phyloP scores from a whole-genome alignment of 768 basidiomycete genomes.

The Kwoniella sp. region DNA sequence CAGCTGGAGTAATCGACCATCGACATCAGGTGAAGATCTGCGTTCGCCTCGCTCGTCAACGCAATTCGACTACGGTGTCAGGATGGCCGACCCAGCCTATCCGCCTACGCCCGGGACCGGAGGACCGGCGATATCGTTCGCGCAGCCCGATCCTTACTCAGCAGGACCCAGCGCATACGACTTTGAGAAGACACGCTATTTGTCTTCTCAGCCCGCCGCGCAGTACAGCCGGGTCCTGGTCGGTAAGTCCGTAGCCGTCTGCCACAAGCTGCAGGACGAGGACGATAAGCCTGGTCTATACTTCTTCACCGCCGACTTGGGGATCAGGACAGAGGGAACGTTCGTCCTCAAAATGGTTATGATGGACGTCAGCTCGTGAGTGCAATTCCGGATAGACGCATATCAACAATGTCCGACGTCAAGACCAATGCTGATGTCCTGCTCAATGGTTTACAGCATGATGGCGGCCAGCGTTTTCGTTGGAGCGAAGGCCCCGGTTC shows the following conservation, averaged over 20 bases:
- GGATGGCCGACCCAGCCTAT: slow-evolving; percentile 9
- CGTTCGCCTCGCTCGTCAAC: slow-evolving; percentile 9
- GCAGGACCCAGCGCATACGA: slow-evolving; percentile 5
- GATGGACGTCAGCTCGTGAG: slow-evolving; percentile 90
- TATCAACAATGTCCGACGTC: neutral
- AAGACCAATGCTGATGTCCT: neutral
- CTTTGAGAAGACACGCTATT: neutral
- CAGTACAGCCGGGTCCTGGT: slow-evolving; percentile 83
- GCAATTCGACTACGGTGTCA: slow-evolving; percentile 8
- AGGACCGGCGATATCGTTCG: neutral
- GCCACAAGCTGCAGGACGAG: slow-evolving; percentile 79
- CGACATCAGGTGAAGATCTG: slow-evolving; percentile 11
- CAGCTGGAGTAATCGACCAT: slow-evolving; percentile 6
- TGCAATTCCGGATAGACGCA: slow-evolving; percentile 46
- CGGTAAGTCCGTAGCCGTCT: slow-evolving; percentile 83
- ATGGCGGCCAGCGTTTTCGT: slow-evolving; percentile 14
- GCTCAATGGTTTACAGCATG: slow-evolving; percentile 58
- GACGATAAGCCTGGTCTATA: slow-evolving; percentile 84
- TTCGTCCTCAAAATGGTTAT: slow-evolving; percentile 85
- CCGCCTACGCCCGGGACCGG: slow-evolving; percentile 17
- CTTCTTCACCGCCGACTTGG: slow-evolving; percentile 93
- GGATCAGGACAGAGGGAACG: slow-evolving; percentile 87
- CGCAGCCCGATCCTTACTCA: neutral
- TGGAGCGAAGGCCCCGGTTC: slow-evolving; percentile 61
- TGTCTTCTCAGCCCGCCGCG: slow-evolving; percentile 16